phyloP scores from a whole-genome alignment of 768 basidiomycete genomes.

The Suillus occidentalis region DNA sequence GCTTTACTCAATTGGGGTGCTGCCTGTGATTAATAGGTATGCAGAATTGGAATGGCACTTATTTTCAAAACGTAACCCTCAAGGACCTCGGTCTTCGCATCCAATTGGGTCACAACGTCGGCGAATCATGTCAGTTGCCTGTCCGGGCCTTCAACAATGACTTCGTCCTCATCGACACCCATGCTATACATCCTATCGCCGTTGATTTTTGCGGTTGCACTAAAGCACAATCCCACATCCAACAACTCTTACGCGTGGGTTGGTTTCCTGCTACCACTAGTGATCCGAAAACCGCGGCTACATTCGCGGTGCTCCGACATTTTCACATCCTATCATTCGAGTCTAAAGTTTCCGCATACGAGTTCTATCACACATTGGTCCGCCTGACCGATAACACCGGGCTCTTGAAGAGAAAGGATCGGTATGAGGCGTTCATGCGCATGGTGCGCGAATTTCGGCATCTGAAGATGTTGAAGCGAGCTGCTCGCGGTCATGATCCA shows the following conservation, averaged over 20 bases:
- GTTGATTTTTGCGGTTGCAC: constrained; percentile 12
- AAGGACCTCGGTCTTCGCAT: constrained; percentile 22
- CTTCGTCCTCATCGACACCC: constrained; percentile 20
- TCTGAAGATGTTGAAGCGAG: not conserved
- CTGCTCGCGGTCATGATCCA: constrained; percentile 21
- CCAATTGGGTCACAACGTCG: constrained; percentile 23
- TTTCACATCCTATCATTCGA: constrained; percentile 22
- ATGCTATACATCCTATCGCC: constrained; percentile 1
- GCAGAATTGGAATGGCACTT: constrained; percentile 21
- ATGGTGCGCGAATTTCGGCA: not conserved
- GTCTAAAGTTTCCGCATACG: constrained; percentile 23
- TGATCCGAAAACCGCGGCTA: constrained; percentile 27
- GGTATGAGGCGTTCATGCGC: constrained; percentile 8
- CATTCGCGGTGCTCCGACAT: constrained; percentile 17
- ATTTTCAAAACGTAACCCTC: constrained; percentile 16
- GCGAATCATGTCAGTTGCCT: constrained; percentile 14
- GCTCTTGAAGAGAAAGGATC: constrained; percentile 7
- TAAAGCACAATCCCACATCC: constrained; percentile 4
- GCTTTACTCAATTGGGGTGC: too few relatives aligned
- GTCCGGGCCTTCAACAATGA: constrained; percentile 9
- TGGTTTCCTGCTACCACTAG: constrained; percentile 12
- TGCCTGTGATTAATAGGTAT: not conserved
- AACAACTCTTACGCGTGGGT: constrained; percentile 12
- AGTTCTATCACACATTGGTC: constrained; percentile 21
- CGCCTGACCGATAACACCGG: constrained; percentile 17